These are phyloP conservation scores for Daldinia decipiens DNA, from an alignment of 495 filamentous ascomycete species.

Conservation along the genomic window DNA sequence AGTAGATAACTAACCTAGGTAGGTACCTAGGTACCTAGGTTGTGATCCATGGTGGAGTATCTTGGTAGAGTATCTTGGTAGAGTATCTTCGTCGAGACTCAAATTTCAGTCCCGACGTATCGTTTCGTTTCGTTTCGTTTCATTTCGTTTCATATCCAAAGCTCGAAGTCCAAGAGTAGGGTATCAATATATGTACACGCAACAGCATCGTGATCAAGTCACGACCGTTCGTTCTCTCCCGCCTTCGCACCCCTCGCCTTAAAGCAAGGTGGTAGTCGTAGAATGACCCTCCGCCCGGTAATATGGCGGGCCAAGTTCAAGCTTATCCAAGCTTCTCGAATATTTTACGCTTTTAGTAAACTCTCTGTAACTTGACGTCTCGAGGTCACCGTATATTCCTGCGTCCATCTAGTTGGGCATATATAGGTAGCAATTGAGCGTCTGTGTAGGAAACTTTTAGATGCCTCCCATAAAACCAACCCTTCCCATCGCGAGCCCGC, in stretches of 20 bases:
- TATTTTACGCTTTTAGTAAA: too few species aligned
- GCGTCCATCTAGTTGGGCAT: not conserved
- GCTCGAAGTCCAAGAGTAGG: slow-evolving; percentile 20
- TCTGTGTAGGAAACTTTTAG: slow-evolving; percentile 1
- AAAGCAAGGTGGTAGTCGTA: not conserved
- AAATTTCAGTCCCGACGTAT: not conserved
- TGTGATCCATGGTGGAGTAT: not conserved
- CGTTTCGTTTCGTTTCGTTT: too few species aligned
- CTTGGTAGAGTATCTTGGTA: not conserved
- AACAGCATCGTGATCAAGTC: slow-evolving; percentile 14
- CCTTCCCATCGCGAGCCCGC: slow-evolving; percentile 44
- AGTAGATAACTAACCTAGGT: too few species aligned
- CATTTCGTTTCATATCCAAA: not conserved
- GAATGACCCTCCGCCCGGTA: not conserved
- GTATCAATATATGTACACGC: slow-evolving; percentile 39
- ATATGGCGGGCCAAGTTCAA: not conserved
- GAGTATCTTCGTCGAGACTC: not conserved
- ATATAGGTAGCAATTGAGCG: not conserved
- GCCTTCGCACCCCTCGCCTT: not conserved
- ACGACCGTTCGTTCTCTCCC: not conserved
- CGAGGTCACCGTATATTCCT: not conserved
- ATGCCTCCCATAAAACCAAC: slow-evolving; percentile 47
- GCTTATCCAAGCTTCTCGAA: not conserved
- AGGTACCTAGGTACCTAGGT: not conserved
- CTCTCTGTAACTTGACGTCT: not conserved